Conservation (phyloP, 2,329 filamentous ascomycete genomes). For the Hymenoscyphus repandus region DNA sequence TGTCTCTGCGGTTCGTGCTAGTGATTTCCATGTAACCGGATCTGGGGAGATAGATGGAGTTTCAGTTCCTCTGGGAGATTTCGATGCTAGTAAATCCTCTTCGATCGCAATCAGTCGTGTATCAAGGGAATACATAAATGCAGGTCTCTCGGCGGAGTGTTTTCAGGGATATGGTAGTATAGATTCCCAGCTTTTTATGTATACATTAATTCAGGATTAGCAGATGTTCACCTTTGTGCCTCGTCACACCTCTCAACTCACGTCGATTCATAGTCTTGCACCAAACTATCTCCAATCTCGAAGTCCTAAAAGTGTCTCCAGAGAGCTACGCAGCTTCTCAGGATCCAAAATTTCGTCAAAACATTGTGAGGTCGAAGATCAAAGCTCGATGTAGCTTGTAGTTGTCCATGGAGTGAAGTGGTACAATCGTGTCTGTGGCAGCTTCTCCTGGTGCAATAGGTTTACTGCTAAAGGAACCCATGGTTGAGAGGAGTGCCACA, state of each 20-base stretch:
- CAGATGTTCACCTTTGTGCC: neutral
- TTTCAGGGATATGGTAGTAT: constrained; percentile 38
- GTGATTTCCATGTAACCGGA: constrained; percentile 23
- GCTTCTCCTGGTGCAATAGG: neutral
- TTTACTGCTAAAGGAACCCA: constrained; percentile 1
- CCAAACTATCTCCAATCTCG: constrained; percentile 43
- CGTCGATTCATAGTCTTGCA: constrained; percentile 38
- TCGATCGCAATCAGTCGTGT: constrained; percentile 33
- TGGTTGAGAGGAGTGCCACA: neutral
- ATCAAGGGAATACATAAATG: constrained; percentile 37
- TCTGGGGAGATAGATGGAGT: constrained; percentile 29
- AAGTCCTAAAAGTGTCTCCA: constrained; percentile 36
- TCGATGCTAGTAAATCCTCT: constrained; percentile 37
- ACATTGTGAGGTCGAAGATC: constrained; percentile 20
- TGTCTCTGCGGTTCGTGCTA: constrained; percentile 23
- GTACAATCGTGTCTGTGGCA: constrained; percentile 1
- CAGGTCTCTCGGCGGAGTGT: constrained; percentile 35
- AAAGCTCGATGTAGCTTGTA: neutral
- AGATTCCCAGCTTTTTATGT: constrained; percentile 28
- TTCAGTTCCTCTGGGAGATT: constrained; percentile 32
- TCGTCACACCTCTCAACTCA: constrained; percentile 23
- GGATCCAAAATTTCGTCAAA: constrained; percentile 41
- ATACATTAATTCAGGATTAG: neutral
- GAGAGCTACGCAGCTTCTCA: constrained; percentile 32
- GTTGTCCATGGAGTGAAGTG: neutral